phyloP scores from a whole-genome alignment of 1,139 yeast species.

The Suhomyces maxii region DNA sequence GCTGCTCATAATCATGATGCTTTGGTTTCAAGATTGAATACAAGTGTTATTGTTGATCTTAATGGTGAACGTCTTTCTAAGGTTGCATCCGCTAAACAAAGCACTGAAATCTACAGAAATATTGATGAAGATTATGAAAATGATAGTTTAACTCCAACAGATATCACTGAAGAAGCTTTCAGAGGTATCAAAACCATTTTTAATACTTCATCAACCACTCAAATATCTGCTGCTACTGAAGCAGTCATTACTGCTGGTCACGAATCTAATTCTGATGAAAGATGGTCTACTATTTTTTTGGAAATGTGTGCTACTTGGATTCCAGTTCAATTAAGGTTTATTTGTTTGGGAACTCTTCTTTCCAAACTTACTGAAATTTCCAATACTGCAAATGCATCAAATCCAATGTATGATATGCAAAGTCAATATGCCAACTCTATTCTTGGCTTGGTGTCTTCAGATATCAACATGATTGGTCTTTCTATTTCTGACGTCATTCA shows the following conservation, averaged over 20 bases:
- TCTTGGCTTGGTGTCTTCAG: constrained; percentile 71
- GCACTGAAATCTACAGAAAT: constrained; percentile 16
- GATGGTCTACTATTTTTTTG: constrained; percentile 60
- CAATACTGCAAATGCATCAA: constrained; percentile 19
- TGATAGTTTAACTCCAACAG: constrained; percentile 25
- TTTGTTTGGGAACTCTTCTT: constrained; percentile 53
- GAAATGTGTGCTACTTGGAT: constrained; percentile 74
- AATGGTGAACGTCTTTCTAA: constrained; percentile 27
- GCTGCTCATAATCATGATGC: constrained; percentile 15
- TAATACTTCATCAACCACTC: constrained; percentile 50
- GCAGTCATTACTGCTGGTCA: constrained; percentile 42
- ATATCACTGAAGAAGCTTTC: constrained; percentile 41
- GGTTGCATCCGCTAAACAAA: constrained; percentile 28
- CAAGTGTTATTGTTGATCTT: constrained; percentile 26
- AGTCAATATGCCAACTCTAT: constrained; percentile 52
- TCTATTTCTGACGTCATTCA: constrained; percentile 83
- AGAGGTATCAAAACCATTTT: constrained; percentile 49
- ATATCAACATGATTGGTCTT: constrained; percentile 83
- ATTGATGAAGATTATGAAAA: constrained; percentile 33
- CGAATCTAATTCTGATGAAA: constrained; percentile 20
- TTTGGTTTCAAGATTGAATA: constrained; percentile 24
- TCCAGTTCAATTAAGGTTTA: constrained; percentile 85
- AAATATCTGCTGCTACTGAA: constrained; percentile 47
- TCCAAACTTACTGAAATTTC: constrained; percentile 27
- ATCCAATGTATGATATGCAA: constrained; percentile 37